Conservation (phyloP, 192 early-diverging fungal species). For the Entomortierella lignicola region DNA sequence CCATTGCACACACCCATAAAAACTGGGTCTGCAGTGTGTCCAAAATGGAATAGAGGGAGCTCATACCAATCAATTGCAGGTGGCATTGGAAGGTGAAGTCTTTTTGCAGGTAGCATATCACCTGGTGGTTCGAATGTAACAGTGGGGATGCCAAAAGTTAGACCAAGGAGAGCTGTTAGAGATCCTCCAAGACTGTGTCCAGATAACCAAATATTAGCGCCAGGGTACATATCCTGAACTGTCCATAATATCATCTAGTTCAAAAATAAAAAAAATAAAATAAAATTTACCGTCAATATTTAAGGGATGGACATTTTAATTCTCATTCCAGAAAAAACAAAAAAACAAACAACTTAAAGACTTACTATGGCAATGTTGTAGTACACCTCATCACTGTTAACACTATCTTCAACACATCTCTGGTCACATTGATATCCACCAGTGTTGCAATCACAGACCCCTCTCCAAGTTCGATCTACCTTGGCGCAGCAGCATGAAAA, state of each 20-base stretch:
- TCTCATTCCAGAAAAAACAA: too few species aligned
- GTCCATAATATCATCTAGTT: slow-evolving; percentile 78
- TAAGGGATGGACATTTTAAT: too few species aligned
- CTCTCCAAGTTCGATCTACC: slow-evolving; percentile 80
- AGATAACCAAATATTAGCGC: slow-evolving; percentile 78
- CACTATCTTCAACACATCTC: slow-evolving; percentile 68
- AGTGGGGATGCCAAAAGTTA: slow-evolving; percentile 86
- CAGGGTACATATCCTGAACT: slow-evolving; percentile 73
- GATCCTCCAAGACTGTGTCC: slow-evolving; percentile 92
- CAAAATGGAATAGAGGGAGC: slow-evolving; percentile 91
- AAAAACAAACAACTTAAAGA: not conserved
- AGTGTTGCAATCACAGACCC: slow-evolving; percentile 87
- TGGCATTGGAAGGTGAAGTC: slow-evolving; percentile 82
- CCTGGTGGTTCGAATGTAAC: slow-evolving; percentile 89
- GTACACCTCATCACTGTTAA: slow-evolving; percentile 73
- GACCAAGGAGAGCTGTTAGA: slow-evolving; percentile 77
- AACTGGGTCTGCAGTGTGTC: slow-evolving; percentile 92
- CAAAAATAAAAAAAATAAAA: not conserved
- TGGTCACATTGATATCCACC: slow-evolving; percentile 67
- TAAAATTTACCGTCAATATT: not conserved
- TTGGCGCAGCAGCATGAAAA: slow-evolving; percentile 98
- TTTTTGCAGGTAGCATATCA: slow-evolving; percentile 78
- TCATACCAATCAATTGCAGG: slow-evolving; percentile 64
- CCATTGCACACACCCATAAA: slow-evolving; percentile 87
- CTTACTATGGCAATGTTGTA: slow-evolving; percentile 71